Conservation (phyloP, 495 filamentous ascomycete species). For the Xylaria palmicola region DNA sequence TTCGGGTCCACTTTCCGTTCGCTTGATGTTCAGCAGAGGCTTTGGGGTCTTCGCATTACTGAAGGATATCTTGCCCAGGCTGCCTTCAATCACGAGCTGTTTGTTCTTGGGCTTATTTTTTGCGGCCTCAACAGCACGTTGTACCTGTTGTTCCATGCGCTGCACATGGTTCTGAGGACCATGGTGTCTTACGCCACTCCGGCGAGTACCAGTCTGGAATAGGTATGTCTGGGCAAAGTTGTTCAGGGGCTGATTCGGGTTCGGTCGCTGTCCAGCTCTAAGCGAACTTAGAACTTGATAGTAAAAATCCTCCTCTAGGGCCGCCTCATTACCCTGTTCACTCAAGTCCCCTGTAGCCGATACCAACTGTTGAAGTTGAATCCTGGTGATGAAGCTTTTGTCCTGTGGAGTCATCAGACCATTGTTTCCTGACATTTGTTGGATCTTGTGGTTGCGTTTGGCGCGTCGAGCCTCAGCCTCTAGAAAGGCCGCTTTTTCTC, state of each 20-base stretch:
- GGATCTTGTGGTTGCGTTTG: slow-evolving; percentile 98
- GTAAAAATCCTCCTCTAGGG: slow-evolving; percentile 91
- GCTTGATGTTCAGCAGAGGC: slow-evolving; percentile 92
- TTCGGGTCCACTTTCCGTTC: slow-evolving; percentile 66
- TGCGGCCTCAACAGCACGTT: slow-evolving; percentile 93
- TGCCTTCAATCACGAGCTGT: slow-evolving; percentile 97
- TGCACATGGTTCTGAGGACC: slow-evolving; percentile 95
- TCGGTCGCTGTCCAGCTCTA: slow-evolving; percentile 78
- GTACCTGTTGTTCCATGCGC: slow-evolving; percentile 98
- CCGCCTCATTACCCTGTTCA: slow-evolving; percentile 74
- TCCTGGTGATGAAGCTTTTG: slow-evolving; percentile 98
- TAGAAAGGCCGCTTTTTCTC: slow-evolving; percentile 73
- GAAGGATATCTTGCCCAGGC: slow-evolving; percentile 96
- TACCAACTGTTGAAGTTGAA: slow-evolving; percentile 94
- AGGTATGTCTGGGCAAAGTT: slow-evolving; percentile 98
- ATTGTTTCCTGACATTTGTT: slow-evolving; percentile 87
- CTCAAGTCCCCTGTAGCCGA: slow-evolving; percentile 83
- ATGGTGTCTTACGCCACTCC: slow-evolving; percentile 69
- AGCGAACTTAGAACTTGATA: slow-evolving; percentile 97
- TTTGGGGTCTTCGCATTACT: slow-evolving; percentile 97
- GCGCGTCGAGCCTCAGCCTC: slow-evolving; percentile 91
- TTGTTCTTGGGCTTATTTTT: slow-evolving; percentile 97
- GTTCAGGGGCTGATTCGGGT: slow-evolving; percentile 85
- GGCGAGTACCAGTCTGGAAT: slow-evolving; percentile 81
- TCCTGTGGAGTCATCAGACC: slow-evolving; percentile 98